Evolutionary conservation across 495 filamentous ascomycete species (phyloP), one percentile per base, ranked within the genome.

Genomic region (Hamigera avellanea): DNA sequence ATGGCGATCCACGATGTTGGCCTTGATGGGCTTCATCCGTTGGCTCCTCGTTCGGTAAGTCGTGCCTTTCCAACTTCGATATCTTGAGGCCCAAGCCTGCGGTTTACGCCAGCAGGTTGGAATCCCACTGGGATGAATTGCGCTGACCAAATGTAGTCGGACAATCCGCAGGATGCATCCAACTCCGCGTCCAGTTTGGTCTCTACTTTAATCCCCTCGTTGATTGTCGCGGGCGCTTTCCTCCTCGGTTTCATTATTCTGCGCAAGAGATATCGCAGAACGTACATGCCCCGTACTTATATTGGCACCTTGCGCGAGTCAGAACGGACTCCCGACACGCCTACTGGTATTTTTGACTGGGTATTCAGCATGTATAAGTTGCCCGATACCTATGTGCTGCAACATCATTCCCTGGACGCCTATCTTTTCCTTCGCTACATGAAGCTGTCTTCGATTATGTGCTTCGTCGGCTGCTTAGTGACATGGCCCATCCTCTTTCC

Each of bases 211-310:
- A 64, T 75, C 8, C 85, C 87, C 12, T 72, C 81, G 27, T 50
- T 75, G 12, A 41, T 83, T n/a, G 51, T 80, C 46, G 78, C 84
- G 7, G 55, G 46, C 25, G 59, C 75, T 40, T 86, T 87, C 59
- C 37, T 86, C 19, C 23, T 63, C 16, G 46, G 84, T 32, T 98
- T 95, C 69, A 56, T 94, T 34, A 53, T 91, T 38, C 62, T 98
- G 39, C 77, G 91, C 19, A 69, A 62, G 41, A 80, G 65, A 31
- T 67, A 89, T 33, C 73, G 68, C 39, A 75, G 88, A 31, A 80
- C 73, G 58, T 98, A 98, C 66, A 78, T 83, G 33, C 91, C 91
- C 2, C 72, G 89, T 59, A 88, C 86, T 15, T 94, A 89, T 56
- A 60, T 98, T 25, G 81, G 85, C 19, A 79, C 68, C 39, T 53